Percentiles rank a stretch among this genome's conserved stretches.
Conservation (phyloP, 192 early-diverging fungal species). For the Coemansia pectinata region DNA sequence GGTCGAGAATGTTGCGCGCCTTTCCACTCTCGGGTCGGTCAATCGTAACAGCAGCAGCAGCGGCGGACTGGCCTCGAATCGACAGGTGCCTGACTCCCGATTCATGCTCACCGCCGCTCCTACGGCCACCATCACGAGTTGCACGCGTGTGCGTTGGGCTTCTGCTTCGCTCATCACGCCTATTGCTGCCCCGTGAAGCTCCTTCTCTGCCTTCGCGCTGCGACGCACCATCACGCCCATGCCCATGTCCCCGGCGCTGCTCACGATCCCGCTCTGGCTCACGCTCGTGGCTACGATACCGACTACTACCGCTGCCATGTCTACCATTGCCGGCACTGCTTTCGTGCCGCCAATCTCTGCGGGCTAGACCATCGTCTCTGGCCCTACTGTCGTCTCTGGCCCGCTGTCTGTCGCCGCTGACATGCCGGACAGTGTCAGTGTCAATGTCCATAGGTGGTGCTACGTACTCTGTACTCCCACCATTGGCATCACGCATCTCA, state of each 20-base stretch:
- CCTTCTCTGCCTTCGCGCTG: conserved; percentile 10
- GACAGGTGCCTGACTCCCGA: conserved; percentile 17
- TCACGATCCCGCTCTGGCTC: conserved; percentile 8
- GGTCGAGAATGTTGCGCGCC: conserved; percentile 30
- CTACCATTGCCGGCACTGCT: not conserved
- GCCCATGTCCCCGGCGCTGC: conserved; percentile 6
- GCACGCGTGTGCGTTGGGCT: conserved; percentile 24
- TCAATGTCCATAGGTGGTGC: conserved; percentile 16
- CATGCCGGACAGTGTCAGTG: not conserved
- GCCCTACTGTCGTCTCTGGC: conserved; percentile 12
- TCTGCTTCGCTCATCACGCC: conserved; percentile 26
- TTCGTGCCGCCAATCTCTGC: not conserved
- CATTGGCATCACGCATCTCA: conserved; percentile 7
- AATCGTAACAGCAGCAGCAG: not conserved
- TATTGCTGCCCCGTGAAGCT: conserved; percentile 1
- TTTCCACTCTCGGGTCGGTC: conserved; percentile 9
- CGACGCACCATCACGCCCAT: conserved; percentile 1
- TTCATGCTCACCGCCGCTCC: conserved; percentile 10
- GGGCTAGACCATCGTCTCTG: not conserved
- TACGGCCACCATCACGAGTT: not conserved
- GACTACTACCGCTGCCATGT: not conserved
- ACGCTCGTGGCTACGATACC: conserved; percentile 1
- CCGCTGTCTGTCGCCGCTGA: not conserved
- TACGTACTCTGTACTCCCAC: not conserved
- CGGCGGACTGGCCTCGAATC: conserved; percentile 13